Base-by-base conservation (phyloP, 106 monocot species). In the Allium sativum region DNA sequence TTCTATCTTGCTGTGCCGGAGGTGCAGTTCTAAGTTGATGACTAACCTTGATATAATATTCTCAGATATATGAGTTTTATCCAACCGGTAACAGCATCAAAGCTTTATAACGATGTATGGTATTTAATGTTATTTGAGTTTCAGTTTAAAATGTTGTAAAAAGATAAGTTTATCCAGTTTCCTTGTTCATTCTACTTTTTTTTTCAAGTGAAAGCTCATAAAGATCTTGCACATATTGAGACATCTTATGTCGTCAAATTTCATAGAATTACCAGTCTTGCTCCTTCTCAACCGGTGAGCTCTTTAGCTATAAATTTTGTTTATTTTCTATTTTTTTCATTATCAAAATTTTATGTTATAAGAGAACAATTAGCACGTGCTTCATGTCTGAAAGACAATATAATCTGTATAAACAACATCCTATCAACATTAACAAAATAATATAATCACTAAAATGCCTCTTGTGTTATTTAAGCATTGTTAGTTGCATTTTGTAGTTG, bases 211-310 rank as follows among this genome's bases (percentile, higher is more conserved):
- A 96, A 91, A 64, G 67, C 81, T 53, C 81, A 90, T 55, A 90
- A 84, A 63, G 90, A 96, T 42, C 67, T 90, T 44, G 80, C 72
- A 57, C 90, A 96, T 70, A 82, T 96, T 74, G 95, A 96, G 70
- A 96, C 95, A 66, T 84, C 95, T 40, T 96, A 96, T 82, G 95
- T 96, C 58, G 95, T 96, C 21, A 96, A 96, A 65, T 64, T 96
- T 48, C 95, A 96, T 43, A 84, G 87, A 60, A 65, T 91, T 58
- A 90, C 95, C 12, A 90, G 77, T 62, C 93, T 93, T 70, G 77
- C 80, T 62, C 75, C 73, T 43, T 52, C 73, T 31, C 80, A 84
- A 80, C 72, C 79, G 61, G 92, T 93, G 62, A 84, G 76, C 12
- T 19, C 47, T 20, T 62, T 3, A 2, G 12, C 67, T 53, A 19